A percentile compares a stretch with the other conserved stretches of the same genome.
These are phyloP conservation scores for Didymella pinodella DNA, from an alignment of 2,329 filamentous ascomycete genomes.

Conservation along the genomic window DNA sequence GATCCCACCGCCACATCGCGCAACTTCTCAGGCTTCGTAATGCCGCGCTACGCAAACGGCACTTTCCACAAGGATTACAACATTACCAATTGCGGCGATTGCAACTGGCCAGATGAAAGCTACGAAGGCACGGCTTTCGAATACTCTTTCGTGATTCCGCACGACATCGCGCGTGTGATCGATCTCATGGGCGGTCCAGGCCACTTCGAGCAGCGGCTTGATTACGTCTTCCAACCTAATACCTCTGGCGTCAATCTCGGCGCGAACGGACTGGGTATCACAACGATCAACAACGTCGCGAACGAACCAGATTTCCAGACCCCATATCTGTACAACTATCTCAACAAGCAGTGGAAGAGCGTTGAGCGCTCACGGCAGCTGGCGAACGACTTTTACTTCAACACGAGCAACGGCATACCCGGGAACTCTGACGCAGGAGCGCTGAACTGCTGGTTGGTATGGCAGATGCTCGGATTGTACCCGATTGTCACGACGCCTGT, in stretches of 20 bases:
- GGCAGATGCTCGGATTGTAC: conserved; percentile 60
- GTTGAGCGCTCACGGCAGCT: conserved; percentile 44
- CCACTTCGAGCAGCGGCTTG: conserved; percentile 52
- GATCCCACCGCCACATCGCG: conserved; percentile 47
- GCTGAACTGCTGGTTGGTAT: conserved; percentile 61
- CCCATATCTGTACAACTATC: conserved; percentile 54
- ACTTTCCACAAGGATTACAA: conserved; percentile 52
- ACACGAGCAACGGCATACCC: conserved; percentile 52
- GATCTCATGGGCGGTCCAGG: conserved; percentile 52
- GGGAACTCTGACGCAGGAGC: conserved; percentile 59
- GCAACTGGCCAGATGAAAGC: conserved; percentile 53
- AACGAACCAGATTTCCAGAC: conserved; percentile 54
- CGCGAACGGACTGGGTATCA: conserved; percentile 48
- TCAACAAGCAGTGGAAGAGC: conserved; percentile 51
- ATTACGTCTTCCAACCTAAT: conserved; percentile 53
- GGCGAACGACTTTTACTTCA: conserved; percentile 54
- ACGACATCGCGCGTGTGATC: conserved; percentile 54
- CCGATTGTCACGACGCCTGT: conserved; percentile 58
- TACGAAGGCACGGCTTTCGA: conserved; percentile 56
- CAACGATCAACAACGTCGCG: conserved; percentile 48
- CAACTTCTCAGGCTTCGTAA: conserved; percentile 50
- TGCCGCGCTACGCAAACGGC: conserved; percentile 48
- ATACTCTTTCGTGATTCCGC: conserved; percentile 55
- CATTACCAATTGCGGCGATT: conserved; percentile 53
- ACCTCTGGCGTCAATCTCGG: conserved; percentile 49